These are phyloP conservation scores for Ogataea thermomethanolica DNA, from an alignment of 805 yeast genomes.

Conservation along the genomic window DNA sequence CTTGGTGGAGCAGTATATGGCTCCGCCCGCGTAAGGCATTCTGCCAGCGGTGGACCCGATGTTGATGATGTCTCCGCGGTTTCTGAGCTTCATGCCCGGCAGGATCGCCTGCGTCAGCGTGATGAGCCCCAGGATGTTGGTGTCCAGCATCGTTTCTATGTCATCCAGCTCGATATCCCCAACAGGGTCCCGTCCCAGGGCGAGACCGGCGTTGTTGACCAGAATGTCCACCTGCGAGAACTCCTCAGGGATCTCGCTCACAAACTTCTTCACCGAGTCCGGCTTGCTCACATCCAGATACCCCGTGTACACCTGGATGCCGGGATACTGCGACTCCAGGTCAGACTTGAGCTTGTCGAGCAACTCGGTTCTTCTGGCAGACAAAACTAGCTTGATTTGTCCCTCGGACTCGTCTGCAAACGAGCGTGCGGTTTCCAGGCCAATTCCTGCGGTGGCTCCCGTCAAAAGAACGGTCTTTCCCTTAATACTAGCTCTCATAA, in stretches of 20 bases:
- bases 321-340: constrained; percentile 45
- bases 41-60: constrained; percentile 70
- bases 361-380: constrained; percentile 75
- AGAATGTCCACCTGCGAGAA: constrained; percentile 59
- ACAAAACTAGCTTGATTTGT: constrained; percentile 60
- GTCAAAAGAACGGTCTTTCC: constrained; percentile 28
- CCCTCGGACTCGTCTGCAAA: constrained; percentile 63
- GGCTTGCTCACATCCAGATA: constrained; percentile 56
- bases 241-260: constrained; percentile 49
- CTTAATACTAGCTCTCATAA: constrained; percentile 1
- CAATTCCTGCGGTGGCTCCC: constrained; percentile 51
- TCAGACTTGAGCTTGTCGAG: constrained; percentile 47
- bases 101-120: constrained; percentile 43
- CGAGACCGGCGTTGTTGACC: constrained; percentile 57
- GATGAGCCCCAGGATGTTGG: constrained; percentile 47
- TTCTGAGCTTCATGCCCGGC: constrained; percentile 39
- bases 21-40: constrained; percentile 68
- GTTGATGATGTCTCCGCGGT: constrained; percentile 56
- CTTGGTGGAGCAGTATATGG: constrained; percentile 68
- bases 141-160: constrained; percentile 41
- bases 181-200: constrained; percentile 42
- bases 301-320: constrained; percentile 42
- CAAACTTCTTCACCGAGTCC: constrained; percentile 48
- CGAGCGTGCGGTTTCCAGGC: constrained; percentile 45
- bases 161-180: constrained; percentile 39